Percentiles rank a stretch among this genome's conserved stretches.
phyloP scores from a whole-genome alignment of 768 basidiomycete genomes.

The Rhizopogon salebrosus region DNA sequence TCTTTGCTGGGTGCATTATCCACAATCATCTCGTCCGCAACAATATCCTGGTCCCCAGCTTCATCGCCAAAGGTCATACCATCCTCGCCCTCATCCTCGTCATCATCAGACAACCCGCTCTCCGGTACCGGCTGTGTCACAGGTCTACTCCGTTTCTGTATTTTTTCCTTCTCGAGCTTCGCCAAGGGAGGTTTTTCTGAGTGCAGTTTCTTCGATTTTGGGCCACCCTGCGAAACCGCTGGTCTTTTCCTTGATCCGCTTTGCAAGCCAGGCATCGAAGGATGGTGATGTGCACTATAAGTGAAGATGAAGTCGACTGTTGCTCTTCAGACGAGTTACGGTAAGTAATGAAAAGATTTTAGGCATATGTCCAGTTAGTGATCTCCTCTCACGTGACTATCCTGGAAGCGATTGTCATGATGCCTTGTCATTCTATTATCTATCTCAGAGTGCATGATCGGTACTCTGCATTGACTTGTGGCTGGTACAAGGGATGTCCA shows the following conservation, averaged over 20 bases:
- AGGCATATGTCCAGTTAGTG: not conserved
- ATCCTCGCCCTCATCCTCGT: constrained; percentile 30
- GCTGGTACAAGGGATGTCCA: no score
- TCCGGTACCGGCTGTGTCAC: constrained; percentile 40
- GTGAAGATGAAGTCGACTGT: not conserved
- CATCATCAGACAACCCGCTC: constrained; percentile 36
- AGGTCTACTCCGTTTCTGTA: constrained; percentile 57
- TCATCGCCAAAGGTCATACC: constrained; percentile 32
- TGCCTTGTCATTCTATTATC: no score
- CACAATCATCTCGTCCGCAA: constrained; percentile 28
- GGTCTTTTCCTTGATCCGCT: constrained; percentile 48
- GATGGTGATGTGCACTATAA: not conserved
- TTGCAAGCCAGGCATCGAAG: constrained; percentile 35
- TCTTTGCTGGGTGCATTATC: constrained; percentile 36
- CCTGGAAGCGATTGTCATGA: no score
- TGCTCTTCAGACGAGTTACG: not conserved
- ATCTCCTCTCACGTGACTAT: not conserved
- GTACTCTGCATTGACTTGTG: no score
- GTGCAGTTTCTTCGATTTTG: constrained; percentile 49
- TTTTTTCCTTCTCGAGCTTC: constrained; percentile 23
- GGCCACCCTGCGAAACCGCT: constrained; percentile 41
- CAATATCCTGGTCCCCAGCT: constrained; percentile 26
- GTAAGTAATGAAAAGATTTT: not conserved
- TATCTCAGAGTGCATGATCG: no score
- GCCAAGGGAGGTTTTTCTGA: constrained; percentile 29